These are phyloP conservation scores for Novymonas esmeraldas DNA, from an alignment of 208 protist species.

Conservation along the genomic window DNA sequence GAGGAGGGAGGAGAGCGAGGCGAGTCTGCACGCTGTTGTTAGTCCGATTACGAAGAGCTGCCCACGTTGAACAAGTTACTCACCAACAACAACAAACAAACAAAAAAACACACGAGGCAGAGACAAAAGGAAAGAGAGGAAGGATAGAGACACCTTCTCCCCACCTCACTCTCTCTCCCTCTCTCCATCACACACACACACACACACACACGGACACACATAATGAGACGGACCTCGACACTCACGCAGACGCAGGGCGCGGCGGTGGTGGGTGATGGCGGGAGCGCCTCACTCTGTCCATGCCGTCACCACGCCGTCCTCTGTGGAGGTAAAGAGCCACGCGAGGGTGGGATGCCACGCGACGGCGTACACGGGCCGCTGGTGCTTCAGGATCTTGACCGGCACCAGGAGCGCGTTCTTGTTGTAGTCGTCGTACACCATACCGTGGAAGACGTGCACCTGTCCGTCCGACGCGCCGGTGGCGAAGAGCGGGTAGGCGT, in stretches of 20 bases:
- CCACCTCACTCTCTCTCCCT: neutral
- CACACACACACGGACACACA: neutral
- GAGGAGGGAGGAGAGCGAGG: too few relatives aligned
- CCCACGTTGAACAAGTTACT: too few relatives aligned
- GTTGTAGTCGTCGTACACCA: constrained; percentile 97
- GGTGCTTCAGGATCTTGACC: constrained; percentile 98
- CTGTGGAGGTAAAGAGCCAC: constrained; percentile 98
- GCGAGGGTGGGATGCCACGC: constrained; percentile 98
- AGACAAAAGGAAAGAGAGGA: neutral
- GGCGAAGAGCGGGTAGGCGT: constrained; percentile 97
- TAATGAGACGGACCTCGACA: neutral
- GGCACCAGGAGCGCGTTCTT: constrained; percentile 99
- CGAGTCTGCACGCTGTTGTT: too few relatives aligned
- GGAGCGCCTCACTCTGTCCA: constrained; percentile 82
- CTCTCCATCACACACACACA: neutral
- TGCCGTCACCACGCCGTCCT: constrained; percentile 94
- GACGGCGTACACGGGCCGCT: constrained; percentile 91
- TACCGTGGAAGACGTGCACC: constrained; percentile 95
- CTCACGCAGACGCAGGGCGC: constrained; percentile 1
- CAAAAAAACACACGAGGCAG: neutral
- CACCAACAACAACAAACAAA: neutral
- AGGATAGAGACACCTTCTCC: neutral
- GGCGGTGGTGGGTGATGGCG: too few relatives aligned
- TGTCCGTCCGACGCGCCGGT: constrained; percentile 96
- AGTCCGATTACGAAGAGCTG: too few relatives aligned